Conservation (phyloP, 2,329 filamentous ascomycete genomes). For the Trichoderma guizhouense region DNA sequence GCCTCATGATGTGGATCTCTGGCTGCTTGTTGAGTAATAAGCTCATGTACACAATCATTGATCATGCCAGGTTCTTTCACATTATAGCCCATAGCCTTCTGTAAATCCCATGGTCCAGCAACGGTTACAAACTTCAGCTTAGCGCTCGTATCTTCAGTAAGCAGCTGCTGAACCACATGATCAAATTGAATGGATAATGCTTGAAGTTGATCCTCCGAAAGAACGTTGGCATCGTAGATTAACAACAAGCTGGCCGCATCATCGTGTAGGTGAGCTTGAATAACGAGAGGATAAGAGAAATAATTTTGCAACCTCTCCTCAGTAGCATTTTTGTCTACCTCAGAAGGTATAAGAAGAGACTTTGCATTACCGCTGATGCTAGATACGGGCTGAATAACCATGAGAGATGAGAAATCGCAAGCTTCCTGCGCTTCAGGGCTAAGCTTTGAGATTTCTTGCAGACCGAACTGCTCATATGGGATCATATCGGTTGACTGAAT, state of each 20-base stretch:
- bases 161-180: constrained; percentile 10
- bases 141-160: neutral
- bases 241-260: neutral
- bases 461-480: constrained; percentile 23
- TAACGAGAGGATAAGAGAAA: constrained; percentile 11
- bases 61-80: neutral
- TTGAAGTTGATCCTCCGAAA: neutral
- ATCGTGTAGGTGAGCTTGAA: constrained; percentile 4
- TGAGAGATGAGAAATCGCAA: constrained; percentile 28
- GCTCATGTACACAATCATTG: constrained; percentile 28
- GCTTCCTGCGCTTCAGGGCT: constrained; percentile 21
- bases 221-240: neutral
- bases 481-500: neutral
- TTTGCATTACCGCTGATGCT: neutral
- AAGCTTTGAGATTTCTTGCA: constrained; percentile 22
- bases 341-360: neutral
- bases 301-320: constrained; percentile 9
- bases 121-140: neutral
- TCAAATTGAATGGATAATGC: constrained; percentile 3
- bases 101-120: constrained; percentile 1
- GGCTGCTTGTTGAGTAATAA: constrained; percentile 13
- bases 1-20: constrained; percentile 16
- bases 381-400: constrained; percentile 26
- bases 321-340: neutral
- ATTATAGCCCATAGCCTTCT: neutral